Conservation (phyloP, 192 early-diverging fungal species). For the Helicostylum pulchrum region DNA sequence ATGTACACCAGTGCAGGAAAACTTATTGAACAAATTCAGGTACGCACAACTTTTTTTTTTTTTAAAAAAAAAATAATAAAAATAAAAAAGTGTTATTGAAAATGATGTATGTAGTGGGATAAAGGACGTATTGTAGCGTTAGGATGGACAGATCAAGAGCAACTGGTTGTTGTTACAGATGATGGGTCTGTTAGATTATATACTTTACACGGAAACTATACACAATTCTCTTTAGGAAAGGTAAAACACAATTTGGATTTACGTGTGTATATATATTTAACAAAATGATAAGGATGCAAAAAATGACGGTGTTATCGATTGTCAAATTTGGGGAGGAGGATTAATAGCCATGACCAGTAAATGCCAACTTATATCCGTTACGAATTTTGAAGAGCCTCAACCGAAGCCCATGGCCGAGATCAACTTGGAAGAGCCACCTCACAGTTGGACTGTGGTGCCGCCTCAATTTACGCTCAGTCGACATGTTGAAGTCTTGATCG, state of each 20-base stretch:
- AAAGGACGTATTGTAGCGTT: constrained; percentile 86
- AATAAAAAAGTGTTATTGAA: neutral
- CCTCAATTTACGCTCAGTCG: constrained; percentile 83
- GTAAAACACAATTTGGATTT: constrained; percentile 33
- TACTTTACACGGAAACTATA: constrained; percentile 77
- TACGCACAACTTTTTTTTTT: constrained; percentile 18
- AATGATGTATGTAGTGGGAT: constrained; percentile 66
- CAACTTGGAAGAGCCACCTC: constrained; percentile 63
- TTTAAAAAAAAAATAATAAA: neutral
- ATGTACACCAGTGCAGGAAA: constrained; percentile 87
- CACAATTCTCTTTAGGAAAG: constrained; percentile 77
- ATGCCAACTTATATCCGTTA: constrained; percentile 76
- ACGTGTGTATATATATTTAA: neutral
- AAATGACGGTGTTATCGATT: constrained; percentile 78
- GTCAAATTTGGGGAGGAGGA: constrained; percentile 87
- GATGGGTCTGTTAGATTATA: constrained; percentile 81
- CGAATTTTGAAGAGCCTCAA: constrained; percentile 82
- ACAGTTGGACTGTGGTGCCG: constrained; percentile 86
- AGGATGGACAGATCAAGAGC: constrained; percentile 87
- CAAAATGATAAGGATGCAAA: constrained; percentile 63
- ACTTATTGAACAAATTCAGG: constrained; percentile 82
- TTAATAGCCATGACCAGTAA: constrained; percentile 89
- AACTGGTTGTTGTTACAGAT: constrained; percentile 84
- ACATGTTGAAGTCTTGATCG: constrained; percentile 87
- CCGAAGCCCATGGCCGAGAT: constrained; percentile 73